Evolutionary conservation across 73 alveolate genomes (phyloP).

Genomic region (Paramecium sexaurelia): DNA sequence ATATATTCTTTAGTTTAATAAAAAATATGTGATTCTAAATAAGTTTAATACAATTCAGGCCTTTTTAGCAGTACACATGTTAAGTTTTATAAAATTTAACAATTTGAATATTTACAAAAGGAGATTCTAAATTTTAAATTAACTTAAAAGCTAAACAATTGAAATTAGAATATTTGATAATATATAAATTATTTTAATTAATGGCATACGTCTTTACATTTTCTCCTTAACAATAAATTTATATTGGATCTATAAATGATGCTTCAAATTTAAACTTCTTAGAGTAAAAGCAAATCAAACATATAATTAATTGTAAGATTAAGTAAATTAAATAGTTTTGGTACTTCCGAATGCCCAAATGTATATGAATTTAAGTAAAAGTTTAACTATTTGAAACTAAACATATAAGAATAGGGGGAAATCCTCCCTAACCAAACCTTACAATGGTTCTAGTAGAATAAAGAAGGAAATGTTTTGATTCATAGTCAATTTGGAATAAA

Average conservation of each 20-base stretch:
- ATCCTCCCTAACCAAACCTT: background rate
- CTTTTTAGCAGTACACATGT: no score
- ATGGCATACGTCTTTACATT: background rate
- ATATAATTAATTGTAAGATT: background rate
- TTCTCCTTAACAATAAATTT: background rate
- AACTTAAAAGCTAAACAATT: no score
- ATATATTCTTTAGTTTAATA: no score
- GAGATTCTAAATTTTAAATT: no score
- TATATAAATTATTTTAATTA: background rate
- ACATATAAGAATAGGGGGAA: background rate
- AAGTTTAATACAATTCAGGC: no score
- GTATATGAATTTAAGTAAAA: conserved; percentile 19
- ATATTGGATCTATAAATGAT: background rate
- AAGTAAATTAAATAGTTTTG: background rate
- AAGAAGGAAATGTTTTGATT: background rate
- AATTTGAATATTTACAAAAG: no score
- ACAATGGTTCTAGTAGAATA: background rate
- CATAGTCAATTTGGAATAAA: conserved; percentile 30
- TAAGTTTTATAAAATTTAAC: no score
- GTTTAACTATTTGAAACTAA: background rate
- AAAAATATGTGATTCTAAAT: no score
- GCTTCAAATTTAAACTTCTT: background rate
- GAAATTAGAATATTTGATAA: no score
- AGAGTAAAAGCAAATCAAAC: background rate
- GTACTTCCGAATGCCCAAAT: conserved; percentile 27